These are phyloP conservation scores for Moesziomyces sp. DNA, from an alignment of 1,284 basidiomycete species.

Conservation along the genomic window DNA sequence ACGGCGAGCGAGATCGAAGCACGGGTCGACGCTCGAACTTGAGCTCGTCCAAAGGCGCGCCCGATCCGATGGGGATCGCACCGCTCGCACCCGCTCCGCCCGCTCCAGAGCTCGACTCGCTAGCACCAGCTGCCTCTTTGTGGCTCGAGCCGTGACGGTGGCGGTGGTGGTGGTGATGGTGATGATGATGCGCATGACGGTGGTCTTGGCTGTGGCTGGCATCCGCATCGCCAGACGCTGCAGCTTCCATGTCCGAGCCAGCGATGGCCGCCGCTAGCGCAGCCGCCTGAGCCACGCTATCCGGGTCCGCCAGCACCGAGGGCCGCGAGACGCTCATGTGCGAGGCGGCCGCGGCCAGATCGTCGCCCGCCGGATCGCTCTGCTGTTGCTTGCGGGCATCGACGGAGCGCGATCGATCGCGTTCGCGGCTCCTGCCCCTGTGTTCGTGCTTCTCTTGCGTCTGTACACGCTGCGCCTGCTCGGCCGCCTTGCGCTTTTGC, in stretches of 20 bases:
- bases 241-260: constrained; percentile 7
- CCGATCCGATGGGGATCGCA: constrained; percentile 11
- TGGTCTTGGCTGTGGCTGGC: background rate
- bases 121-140: background rate
- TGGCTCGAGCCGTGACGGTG: constrained; percentile 3
- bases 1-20: constrained; percentile 54
- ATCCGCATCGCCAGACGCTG: background rate
- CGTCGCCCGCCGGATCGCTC: background rate
- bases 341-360: background rate
- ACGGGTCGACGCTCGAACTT: constrained; percentile 57
- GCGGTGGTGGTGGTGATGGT: constrained; percentile 28
- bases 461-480: constrained; percentile 6
- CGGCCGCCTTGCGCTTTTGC: constrained; percentile 19
- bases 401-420: constrained; percentile 26
- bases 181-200: constrained; percentile 9
- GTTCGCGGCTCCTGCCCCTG: constrained; percentile 39
- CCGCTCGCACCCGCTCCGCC: background rate
- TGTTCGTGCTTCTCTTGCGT: constrained; percentile 10
- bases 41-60: constrained; percentile 30
- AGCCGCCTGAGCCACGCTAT: constrained; percentile 23
- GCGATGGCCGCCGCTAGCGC: constrained; percentile 22
- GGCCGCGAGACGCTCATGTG: constrained; percentile 22
- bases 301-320: constrained; percentile 17
- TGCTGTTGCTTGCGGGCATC: constrained; percentile 11
- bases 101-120: background rate